Percentiles rank a stretch among this genome's conserved stretches.
Conservation (phyloP, 345 rosid species). For the Aegle marmelos region DNA sequence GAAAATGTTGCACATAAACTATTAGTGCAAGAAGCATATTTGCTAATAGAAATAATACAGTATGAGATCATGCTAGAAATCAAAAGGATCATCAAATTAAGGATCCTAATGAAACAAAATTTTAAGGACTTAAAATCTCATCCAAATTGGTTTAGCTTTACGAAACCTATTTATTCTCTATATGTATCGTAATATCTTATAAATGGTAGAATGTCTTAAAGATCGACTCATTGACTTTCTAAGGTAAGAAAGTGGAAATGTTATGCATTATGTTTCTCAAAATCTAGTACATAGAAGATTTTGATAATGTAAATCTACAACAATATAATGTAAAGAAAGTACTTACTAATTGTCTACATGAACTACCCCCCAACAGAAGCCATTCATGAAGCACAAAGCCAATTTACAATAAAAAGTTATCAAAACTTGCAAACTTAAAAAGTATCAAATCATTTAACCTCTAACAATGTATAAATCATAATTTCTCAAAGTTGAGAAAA, state of each 20-base stretch:
- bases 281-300: neutral
- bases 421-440: neutral
- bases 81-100: too few relatives aligned
- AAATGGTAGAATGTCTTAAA: too few relatives aligned
- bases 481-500: neutral
- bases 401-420: neutral
- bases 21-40: too few relatives aligned
- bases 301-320: neutral
- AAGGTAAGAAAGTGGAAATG: slow-evolving; percentile 10
- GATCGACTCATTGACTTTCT: slow-evolving; percentile 46
- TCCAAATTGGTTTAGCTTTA: too few relatives aligned
- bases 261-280: neutral
- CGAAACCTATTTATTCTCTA: too few relatives aligned
- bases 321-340: neutral
- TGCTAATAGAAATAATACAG: too few relatives aligned
- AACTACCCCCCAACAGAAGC: neutral
- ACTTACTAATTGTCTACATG: neutral
- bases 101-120: too few relatives aligned
- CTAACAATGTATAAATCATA: neutral
- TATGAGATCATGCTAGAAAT: too few relatives aligned
- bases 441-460: neutral
- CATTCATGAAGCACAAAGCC: neutral
- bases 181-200: too few relatives aligned
- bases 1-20: too few relatives aligned
- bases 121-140: too few relatives aligned